phyloP scores from a whole-genome alignment of 1,284 basidiomycete genomes.

The Leucocoprinus gongylophorus region DNA sequence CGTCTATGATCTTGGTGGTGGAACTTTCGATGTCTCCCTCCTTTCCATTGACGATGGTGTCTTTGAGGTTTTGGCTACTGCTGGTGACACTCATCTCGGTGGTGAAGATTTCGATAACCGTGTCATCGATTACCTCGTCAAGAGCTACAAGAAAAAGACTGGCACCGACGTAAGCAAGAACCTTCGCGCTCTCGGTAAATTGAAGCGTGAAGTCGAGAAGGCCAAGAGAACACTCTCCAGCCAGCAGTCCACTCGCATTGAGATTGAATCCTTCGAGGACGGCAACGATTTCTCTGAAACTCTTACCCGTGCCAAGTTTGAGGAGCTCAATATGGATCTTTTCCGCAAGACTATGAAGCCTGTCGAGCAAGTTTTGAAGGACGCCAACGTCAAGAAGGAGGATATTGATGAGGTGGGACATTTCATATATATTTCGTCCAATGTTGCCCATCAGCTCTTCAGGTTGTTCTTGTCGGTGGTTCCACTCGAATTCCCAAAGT shows the following conservation, averaged over 20 bases:
- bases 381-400: constrained; percentile 96
- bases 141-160: constrained; percentile 94
- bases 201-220: constrained; percentile 98
- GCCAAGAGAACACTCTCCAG: constrained; percentile 97
- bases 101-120: constrained; percentile 99
- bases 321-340: constrained; percentile 97
- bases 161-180: constrained; percentile 84
- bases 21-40: constrained; percentile 98
- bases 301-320: constrained; percentile 96
- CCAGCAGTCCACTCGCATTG: constrained; percentile 80
- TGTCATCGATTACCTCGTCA: constrained; percentile 87
- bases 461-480: constrained; percentile 84
- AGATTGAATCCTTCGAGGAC: constrained; percentile 91
- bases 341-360: constrained; percentile 99
- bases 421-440: background rate
- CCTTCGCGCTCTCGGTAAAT: constrained; percentile 90
- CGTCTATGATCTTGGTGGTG: constrained; percentile 97
- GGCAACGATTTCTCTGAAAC: constrained; percentile 98
- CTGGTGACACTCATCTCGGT: constrained; percentile 98
- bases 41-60: constrained; percentile 97
- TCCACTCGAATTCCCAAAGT: constrained; percentile 98
- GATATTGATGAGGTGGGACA: constrained; percentile 68
- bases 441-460: background rate
- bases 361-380: constrained; percentile 98
- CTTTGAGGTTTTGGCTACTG: constrained; percentile 96